These are phyloP conservation scores for Hypoxylon sp. DNA, from an alignment of 2,329 filamentous ascomycete genomes.

Conservation along the genomic window DNA sequence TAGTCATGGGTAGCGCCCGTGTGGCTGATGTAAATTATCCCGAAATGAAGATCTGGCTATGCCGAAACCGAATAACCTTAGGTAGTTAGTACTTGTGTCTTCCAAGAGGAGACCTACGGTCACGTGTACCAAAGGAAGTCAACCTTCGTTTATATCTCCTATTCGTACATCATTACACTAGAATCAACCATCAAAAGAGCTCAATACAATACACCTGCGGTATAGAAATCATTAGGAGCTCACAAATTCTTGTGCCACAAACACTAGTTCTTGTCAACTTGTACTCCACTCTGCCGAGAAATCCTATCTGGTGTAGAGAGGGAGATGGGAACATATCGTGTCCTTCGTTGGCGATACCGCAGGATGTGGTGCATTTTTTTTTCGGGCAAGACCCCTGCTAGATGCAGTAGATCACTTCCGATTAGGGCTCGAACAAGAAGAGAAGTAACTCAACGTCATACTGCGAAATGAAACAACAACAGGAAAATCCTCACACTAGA, in stretches of 20 bases:
- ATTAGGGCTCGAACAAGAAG: not conserved
- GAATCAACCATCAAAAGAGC: too few species aligned
- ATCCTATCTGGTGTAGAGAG: not conserved
- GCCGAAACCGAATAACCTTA: not conserved
- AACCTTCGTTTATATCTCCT: not conserved
- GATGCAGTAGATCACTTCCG: not conserved
- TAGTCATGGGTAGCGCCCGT: not conserved
- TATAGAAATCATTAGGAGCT: too few species aligned
- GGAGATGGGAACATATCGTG: not conserved
- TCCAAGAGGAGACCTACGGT: not conserved
- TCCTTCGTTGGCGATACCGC: not conserved
- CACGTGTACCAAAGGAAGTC: not conserved
- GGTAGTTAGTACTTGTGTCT: not conserved
- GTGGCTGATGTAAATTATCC: not conserved
- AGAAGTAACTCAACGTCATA: not conserved
- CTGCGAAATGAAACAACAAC: not conserved
- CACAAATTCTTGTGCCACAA: too few species aligned
- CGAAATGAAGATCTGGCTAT: slow-evolving; percentile 5
- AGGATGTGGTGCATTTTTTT: not conserved
- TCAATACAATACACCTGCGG: too few species aligned
- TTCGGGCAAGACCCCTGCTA: not conserved
- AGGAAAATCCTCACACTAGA: slow-evolving; percentile 4
- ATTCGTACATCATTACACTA: not conserved
- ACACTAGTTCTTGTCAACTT: not conserved
- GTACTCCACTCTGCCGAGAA: not conserved